Base-by-base conservation (phyloP, 345 rosid species). In the Citrus mangshanensis region DNA sequence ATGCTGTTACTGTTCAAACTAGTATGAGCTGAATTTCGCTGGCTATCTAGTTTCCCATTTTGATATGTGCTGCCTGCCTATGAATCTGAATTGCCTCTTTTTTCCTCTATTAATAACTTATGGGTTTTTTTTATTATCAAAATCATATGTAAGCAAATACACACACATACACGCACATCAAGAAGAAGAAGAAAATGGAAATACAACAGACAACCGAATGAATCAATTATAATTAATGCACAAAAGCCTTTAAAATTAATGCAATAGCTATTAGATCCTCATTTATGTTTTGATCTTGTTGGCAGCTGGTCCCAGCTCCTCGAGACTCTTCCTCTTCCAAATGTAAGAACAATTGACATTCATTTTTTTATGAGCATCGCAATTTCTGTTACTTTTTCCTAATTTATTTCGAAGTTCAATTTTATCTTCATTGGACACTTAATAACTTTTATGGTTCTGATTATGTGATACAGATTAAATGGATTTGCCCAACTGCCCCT, bases 401-500 rank as follows among this genome's bases (percentile, higher is more conserved):
- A 34, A 49, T 61, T 35, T 37, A 38, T 28, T 69, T 54, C 2
- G 62, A 75, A 54, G 27, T 69, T 69, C 46, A 9, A 9, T 58
- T 40, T 62, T 30, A 67, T 65, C 40, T n/a, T 68, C 72, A 35
- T 74, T 71, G 56, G 56, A 24, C 55, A 38, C 30, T 61, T 68
- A 19, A 18, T 78, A 38, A 73, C 66, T 46, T 81, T 70, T 72
- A 27, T 61, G 64, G 64, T 54, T 68, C 22, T 65, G 72, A 80
- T 72, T 56, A 22, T 56, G 35, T 79, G 76, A 64, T 86, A 62
- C 89, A 96, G 98, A 94, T 96, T 79, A 96, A 96, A 85, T 94
- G 99, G 99, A 93, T 96, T 80, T 96, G 99, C 86, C 99, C 99
- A 14, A 96, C 99, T 83, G 95, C 99, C 80, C 98, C 99, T 75